Conservation (phyloP, 2,329 filamentous ascomycete species). For the Stemphylium lycopersici region DNA sequence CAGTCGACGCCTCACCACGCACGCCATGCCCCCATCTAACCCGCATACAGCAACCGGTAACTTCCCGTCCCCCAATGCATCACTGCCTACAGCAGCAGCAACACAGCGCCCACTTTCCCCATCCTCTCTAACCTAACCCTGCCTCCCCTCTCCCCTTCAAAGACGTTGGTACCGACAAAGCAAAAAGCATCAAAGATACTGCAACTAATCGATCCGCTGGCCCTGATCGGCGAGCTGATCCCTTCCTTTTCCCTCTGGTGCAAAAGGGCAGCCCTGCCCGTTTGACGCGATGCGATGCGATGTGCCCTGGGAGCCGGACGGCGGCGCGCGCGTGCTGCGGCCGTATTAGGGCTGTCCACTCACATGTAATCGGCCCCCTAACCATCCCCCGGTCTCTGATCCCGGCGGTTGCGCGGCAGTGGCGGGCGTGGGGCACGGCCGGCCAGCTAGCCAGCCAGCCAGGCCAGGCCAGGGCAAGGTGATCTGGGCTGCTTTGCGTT, state of each 20-base stretch:
- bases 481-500: neutral
- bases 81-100: neutral
- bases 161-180: neutral
- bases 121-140: neutral
- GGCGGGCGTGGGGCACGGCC: neutral
- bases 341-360: neutral
- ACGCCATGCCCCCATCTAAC: no score
- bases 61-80: neutral
- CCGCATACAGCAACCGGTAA: no score
- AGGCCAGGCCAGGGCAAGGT: no score
- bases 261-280: neutral
- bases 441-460: no score
- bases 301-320: slow-evolving; percentile 1
- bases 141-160: no score
- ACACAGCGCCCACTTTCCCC: neutral
- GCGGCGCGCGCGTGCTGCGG: neutral
- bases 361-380: neutral
- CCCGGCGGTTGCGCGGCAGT: neutral
- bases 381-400: neutral
- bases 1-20: no score
- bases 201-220: neutral
- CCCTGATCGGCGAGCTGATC: slow-evolving; percentile 4
- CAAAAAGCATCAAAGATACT: neutral
- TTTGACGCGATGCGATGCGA: neutral
- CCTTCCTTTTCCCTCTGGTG: neutral